Evolutionary conservation across 257 asterid genomes (phyloP), one percentile per base, ranked within the genome.

Genomic region (Primulina eburnea): DNA sequence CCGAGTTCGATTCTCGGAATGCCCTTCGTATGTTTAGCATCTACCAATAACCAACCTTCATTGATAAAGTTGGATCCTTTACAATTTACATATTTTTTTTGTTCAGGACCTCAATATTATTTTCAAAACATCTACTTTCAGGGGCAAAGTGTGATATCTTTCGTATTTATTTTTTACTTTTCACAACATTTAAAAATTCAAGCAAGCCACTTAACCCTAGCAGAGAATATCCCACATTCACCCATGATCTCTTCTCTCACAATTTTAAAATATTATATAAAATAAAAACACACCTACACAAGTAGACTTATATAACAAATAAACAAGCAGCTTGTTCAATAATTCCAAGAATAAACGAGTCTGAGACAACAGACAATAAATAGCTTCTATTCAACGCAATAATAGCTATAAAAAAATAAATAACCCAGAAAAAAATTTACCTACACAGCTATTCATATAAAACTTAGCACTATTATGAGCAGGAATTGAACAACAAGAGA

Each of bases 1-100:
- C 83, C 76, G 75, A 82, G 88, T 82, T 89, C 81, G 73, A 92
- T 85, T 82, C 89, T 85, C 81, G 88, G 89, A 88, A 85, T 86
- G 95, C 90, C 92, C 97, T 95, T 62, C 65, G 38, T 26, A 56
- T 40, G n/a, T n/a, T 38, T 55, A 2, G 12, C 37, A 20, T 6
- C 38, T 33, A 20, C n/a, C n/a, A 43, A 43, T n/a, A 17, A 7
- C 35, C 35, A 32, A 32, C 35, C 35, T 35, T 35, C 40, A 7
- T 6, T 35, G 52, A 40, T 2, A 40, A 3, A 10, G 52, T 40
- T 10, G 9, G 52, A 10, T 40, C 52, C 52, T 10, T 40, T 1
- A 40, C 52, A 40, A 12, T 40, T 40, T 40, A 40, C 52, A 5
- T 40, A 40, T 12, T 40, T 40, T 40, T 40, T 40, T 17, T 24